Percentiles rank a stretch among this genome's conserved stretches.
phyloP scores from a whole-genome alignment of 768 basidiomycete species.

The Calocybe cyanea region DNA sequence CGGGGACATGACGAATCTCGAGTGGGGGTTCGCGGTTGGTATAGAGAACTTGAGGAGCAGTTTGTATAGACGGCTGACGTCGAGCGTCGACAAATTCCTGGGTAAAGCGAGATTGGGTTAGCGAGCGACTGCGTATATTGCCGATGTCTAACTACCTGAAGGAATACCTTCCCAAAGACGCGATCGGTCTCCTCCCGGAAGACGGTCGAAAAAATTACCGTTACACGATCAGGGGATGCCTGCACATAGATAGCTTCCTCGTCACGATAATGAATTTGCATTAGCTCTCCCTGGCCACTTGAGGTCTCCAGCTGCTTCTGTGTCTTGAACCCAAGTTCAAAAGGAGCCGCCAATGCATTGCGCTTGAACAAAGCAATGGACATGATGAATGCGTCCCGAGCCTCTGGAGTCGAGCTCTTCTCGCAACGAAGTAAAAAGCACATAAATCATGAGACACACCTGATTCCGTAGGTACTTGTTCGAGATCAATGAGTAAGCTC shows the following conservation, averaged over 20 bases:
- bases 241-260: slow-evolving; percentile 97
- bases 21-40: slow-evolving; percentile 92
- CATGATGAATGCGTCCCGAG: slow-evolving; percentile 73
- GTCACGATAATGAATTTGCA: slow-evolving; percentile 92
- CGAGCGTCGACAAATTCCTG: slow-evolving; percentile 99
- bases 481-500: slow-evolving; percentile 82
- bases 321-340: slow-evolving; percentile 80
- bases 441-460: slow-evolving; percentile 44
- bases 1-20: slow-evolving; percentile 87
- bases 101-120: slow-evolving; percentile 1
- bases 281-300: slow-evolving; percentile 73
- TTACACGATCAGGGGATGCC: slow-evolving; percentile 91
- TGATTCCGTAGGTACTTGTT: slow-evolving; percentile 73
- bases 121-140: background rate
- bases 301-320: slow-evolving; percentile 83
- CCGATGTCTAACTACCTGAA: slow-evolving; percentile 60
- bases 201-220: slow-evolving; percentile 94
- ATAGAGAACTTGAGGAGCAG: slow-evolving; percentile 95
- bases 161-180: slow-evolving; percentile 95
- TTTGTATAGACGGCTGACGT: slow-evolving; percentile 87
- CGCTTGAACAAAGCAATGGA: slow-evolving; percentile 86
- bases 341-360: slow-evolving; percentile 92
- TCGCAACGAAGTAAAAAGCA: slow-evolving; percentile 6
- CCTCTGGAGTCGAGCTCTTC: slow-evolving; percentile 44
- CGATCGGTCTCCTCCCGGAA: slow-evolving; percentile 98